Conservation (phyloP, 2,329 filamentous ascomycete species). For the Pseudonectria buxi region DNA sequence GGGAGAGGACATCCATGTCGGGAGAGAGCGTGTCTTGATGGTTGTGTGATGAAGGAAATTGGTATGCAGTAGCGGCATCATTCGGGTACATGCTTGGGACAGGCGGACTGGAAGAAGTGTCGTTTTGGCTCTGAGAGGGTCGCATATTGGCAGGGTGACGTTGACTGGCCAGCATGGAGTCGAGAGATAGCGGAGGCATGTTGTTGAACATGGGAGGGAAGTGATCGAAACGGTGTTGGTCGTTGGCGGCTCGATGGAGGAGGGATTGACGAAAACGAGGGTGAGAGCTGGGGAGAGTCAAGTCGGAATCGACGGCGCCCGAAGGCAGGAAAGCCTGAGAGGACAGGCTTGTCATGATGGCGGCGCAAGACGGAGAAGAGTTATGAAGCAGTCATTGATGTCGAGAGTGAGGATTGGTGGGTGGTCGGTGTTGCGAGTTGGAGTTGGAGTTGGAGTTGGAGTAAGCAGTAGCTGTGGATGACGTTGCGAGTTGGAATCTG, state of each 20-base stretch:
- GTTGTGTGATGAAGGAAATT: background rate
- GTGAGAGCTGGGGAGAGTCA: constrained; percentile 3
- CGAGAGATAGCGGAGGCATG: constrained; percentile 17
- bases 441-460: too few species aligned
- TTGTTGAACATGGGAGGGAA: constrained; percentile 14
- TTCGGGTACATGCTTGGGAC: constrained; percentile 12
- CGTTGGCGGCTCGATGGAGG: constrained; percentile 13
- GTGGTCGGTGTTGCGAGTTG: too few species aligned
- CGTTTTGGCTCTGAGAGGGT: constrained; percentile 10
- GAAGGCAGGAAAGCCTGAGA: constrained; percentile 23
- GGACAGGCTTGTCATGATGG: constrained; percentile 19
- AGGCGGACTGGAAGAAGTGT: constrained; percentile 11
- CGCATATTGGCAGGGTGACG: constrained; percentile 9
- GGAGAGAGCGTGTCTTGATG: constrained; percentile 6
- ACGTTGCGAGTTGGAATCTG: too few species aligned
- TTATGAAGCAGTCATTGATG: too few species aligned
- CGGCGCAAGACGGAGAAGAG: constrained; percentile 7
- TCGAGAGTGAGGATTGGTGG: too few species aligned
- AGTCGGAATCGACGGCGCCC: constrained; percentile 19
- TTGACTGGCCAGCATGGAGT: constrained; percentile 18
- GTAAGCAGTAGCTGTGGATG: too few species aligned
- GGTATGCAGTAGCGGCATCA: background rate
- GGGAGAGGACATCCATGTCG: constrained; percentile 17
- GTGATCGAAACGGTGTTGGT: constrained; percentile 9
- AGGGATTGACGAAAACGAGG: constrained; percentile 1